phyloP scores from a whole-genome alignment of 805 yeast species.

The Saccharomyces kudriavzevii region DNA sequence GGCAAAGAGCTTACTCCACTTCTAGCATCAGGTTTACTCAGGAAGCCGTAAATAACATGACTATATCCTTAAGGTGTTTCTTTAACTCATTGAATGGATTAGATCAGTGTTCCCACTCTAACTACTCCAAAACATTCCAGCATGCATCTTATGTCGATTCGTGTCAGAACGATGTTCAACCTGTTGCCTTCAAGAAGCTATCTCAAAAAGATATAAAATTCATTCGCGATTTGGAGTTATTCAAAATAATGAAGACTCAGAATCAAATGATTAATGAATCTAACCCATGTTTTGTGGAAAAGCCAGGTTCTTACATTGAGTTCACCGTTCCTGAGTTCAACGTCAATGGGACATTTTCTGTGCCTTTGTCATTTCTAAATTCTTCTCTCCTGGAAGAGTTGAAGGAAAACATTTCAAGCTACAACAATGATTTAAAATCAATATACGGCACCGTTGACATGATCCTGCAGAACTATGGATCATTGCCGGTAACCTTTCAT shows the following conservation, averaged over 20 bases:
- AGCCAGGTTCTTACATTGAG: slow-evolving; percentile 47
- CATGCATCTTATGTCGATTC: not conserved
- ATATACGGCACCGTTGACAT: slow-evolving; percentile 37
- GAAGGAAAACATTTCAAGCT: slow-evolving; percentile 30
- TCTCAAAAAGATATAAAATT: slow-evolving; percentile 5
- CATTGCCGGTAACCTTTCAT: slow-evolving; percentile 50
- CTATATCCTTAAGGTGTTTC: slow-evolving; percentile 39
- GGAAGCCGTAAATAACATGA: slow-evolving; percentile 53
- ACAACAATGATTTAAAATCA: slow-evolving; percentile 36
- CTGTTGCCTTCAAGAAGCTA: slow-evolving; percentile 1
- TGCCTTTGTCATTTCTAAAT: slow-evolving; percentile 38
- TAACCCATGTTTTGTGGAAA: slow-evolving; percentile 3
- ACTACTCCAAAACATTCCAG: slow-evolving; percentile 3
- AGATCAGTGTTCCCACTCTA: slow-evolving; percentile 6
- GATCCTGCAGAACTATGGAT: slow-evolving; percentile 51
- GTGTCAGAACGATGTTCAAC: not conserved
- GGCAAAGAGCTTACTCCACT: slow-evolving; percentile 16
- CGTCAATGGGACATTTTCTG: slow-evolving; percentile 22
- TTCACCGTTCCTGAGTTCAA: slow-evolving; percentile 41
- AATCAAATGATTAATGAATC: slow-evolving; percentile 27
- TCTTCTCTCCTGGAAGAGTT: slow-evolving; percentile 37
- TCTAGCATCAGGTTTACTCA: slow-evolving; percentile 30
- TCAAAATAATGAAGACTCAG: slow-evolving; percentile 26
- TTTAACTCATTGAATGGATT: slow-evolving; percentile 30
- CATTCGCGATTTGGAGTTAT: slow-evolving; percentile 20